These are phyloP conservation scores for Lachnum nothofagi DNA, from an alignment of 2,329 filamentous ascomycete species.

Conservation along the genomic window DNA sequence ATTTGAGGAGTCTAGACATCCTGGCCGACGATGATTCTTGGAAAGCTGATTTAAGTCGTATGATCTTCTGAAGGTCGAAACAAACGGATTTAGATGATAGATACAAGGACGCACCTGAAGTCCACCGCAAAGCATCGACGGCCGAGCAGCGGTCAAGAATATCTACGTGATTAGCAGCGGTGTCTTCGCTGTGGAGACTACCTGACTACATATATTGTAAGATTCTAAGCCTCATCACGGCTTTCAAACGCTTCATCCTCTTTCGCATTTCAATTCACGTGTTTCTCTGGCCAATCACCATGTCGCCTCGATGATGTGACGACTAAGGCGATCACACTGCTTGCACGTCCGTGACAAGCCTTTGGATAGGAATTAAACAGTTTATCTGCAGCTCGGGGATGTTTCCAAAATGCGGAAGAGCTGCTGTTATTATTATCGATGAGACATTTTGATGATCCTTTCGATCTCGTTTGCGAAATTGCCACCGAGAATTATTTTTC, in stretches of 20 bases:
- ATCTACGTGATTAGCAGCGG: too few species aligned
- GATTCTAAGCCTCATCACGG: too few species aligned
- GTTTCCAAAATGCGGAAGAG: slow-evolving; percentile 8
- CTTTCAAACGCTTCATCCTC: neutral
- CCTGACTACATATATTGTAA: too few species aligned
- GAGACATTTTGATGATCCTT: slow-evolving; percentile 7
- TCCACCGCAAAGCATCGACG: too few species aligned
- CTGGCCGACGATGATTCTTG: neutral
- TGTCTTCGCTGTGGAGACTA: too few species aligned
- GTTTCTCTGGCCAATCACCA: neutral
- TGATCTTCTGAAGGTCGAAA: too few species aligned
- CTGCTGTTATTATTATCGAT: neutral
- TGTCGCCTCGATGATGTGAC: slow-evolving; percentile 4
- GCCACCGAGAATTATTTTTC: slow-evolving; percentile 4
- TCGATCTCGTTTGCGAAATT: slow-evolving; percentile 12
- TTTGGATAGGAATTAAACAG: slow-evolving; percentile 10
- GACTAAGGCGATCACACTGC: slow-evolving; percentile 10
- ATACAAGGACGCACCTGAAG: too few species aligned
- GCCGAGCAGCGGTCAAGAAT: too few species aligned
- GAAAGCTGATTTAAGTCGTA: neutral
- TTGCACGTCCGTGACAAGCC: slow-evolving; percentile 14
- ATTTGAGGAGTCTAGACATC: slow-evolving; percentile 49
- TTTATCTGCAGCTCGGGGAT: slow-evolving; percentile 7
- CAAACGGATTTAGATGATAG: too few species aligned
- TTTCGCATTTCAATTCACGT: neutral